phyloP scores from a whole-genome alignment of 305 asterid species.

The Plantago lanceolata region DNA sequence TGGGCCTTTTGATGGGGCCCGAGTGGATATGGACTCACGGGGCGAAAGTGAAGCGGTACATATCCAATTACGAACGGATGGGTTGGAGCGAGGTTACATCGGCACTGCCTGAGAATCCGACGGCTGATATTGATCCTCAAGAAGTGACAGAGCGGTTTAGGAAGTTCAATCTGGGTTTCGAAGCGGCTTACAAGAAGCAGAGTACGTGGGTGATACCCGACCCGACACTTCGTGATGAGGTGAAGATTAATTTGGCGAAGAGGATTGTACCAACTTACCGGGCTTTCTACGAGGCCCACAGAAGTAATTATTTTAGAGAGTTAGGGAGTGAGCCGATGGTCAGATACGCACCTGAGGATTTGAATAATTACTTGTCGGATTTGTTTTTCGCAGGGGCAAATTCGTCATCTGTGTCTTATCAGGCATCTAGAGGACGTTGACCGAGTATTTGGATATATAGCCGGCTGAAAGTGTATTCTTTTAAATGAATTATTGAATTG shows the following conservation, averaged over 20 bases:
- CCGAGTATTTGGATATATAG: background rate
- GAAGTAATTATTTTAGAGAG: slow-evolving; percentile 19
- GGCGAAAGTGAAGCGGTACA: slow-evolving; percentile 45
- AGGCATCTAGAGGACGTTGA: background rate
- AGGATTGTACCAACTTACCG: slow-evolving; percentile 43
- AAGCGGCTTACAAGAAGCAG: slow-evolving; percentile 53
- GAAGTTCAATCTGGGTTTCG: slow-evolving; percentile 46
- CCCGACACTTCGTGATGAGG: slow-evolving; percentile 44
- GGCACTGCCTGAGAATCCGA: slow-evolving; percentile 50
- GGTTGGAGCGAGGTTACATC: slow-evolving; percentile 59
- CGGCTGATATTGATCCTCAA: slow-evolving; percentile 38
- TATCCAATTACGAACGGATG: slow-evolving; percentile 45
- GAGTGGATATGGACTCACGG: slow-evolving; percentile 57
- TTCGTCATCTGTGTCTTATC: background rate
- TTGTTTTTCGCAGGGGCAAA: background rate
- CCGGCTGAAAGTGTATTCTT: background rate
- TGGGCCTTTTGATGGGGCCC: slow-evolving; percentile 52
- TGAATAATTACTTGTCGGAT: slow-evolving; percentile 53
- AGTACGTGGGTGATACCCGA: slow-evolving; percentile 74
- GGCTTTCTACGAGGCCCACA: slow-evolving; percentile 36
- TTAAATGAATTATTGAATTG: too few species aligned
- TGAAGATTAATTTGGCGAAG: slow-evolving; percentile 38
- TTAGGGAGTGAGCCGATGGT: slow-evolving; percentile 24
- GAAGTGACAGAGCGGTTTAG: slow-evolving; percentile 37
- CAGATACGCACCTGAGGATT: slow-evolving; percentile 58